phyloP scores from a whole-genome alignment of 2,329 filamentous ascomycete genomes.

The Penicillium rolfsii region DNA sequence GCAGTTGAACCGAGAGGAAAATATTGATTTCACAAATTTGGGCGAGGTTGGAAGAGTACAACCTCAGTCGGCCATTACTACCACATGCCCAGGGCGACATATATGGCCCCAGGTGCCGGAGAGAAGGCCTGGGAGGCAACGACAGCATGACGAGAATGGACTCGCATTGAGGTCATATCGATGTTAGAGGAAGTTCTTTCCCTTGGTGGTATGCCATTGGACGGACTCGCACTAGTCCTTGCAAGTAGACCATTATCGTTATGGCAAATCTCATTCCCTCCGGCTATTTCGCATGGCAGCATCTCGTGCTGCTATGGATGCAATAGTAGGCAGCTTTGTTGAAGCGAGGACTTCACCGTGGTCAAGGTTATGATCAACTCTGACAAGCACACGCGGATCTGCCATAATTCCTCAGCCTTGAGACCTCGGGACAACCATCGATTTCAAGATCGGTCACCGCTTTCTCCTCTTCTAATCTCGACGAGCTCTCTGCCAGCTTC shows the following conservation, averaged over 20 bases:
- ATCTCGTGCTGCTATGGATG: neutral
- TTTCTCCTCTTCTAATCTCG: slow-evolving; percentile 6
- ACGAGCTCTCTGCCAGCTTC: slow-evolving; percentile 2
- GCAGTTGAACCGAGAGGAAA: neutral
- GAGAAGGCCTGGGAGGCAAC: slow-evolving; percentile 20
- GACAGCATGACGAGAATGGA: slow-evolving; percentile 31
- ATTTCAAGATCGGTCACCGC: slow-evolving; percentile 7
- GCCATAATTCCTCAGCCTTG: slow-evolving; percentile 1
- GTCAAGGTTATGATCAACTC: neutral
- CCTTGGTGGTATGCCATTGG: neutral
- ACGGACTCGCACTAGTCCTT: neutral
- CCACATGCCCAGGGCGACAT: slow-evolving; percentile 3
- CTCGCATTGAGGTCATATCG: slow-evolving; percentile 30
- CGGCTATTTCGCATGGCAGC: neutral
- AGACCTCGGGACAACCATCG: slow-evolving; percentile 3
- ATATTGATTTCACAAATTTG: neutral
- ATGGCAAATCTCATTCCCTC: slow-evolving; percentile 3
- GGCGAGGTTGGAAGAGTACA: slow-evolving; percentile 5
- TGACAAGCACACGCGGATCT: neutral
- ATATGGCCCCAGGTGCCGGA: slow-evolving; percentile 14
- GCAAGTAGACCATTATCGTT: slow-evolving; percentile 16
- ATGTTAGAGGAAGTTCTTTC: slow-evolving; percentile 13
- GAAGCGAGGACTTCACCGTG: neutral
- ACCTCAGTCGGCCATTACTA: neutral
- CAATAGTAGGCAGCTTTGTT: neutral